Evolutionary conservation across 2,329 filamentous ascomycete species (phyloP).

Genomic region (Aspergillus flavus): DNA sequence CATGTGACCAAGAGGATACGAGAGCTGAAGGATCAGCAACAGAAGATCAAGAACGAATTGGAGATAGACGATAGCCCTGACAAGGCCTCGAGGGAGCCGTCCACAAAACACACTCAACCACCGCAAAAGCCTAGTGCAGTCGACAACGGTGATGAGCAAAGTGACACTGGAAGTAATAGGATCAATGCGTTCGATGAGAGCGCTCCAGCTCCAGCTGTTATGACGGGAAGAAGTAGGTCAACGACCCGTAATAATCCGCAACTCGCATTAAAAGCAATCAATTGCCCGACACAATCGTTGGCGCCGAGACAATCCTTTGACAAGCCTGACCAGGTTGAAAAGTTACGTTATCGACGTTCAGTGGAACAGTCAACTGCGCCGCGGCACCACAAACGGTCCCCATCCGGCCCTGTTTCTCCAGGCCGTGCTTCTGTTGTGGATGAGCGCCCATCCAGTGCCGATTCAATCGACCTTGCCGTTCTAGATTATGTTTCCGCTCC

Average conservation of each 20-base stretch:
- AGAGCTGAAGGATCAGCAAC: conserved; percentile 60
- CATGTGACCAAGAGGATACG: conserved; percentile 61
- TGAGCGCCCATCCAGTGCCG: conserved; percentile 74
- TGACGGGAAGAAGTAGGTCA: conserved; percentile 57
- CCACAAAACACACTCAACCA: conserved; percentile 19
- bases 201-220: conserved; percentile 70
- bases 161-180: conserved; percentile 3
- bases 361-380: conserved; percentile 32
- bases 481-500: conserved; percentile 81
- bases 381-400: conserved; percentile 40
- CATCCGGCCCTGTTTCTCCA: conserved; percentile 41
- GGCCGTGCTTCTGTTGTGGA: conserved; percentile 57
- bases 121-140: conserved; percentile 12
- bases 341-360: conserved; percentile 29
- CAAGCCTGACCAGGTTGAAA: conserved; percentile 31
- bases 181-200: conserved; percentile 55
- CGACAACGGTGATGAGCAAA: not conserved
- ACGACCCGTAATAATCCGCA: conserved; percentile 30
- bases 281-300: conserved; percentile 28
- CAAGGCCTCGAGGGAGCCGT: conserved; percentile 20
- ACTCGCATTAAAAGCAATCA: conserved; percentile 30
- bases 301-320: conserved; percentile 32
- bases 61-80: conserved; percentile 41
- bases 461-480: conserved; percentile 88
- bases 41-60: conserved; percentile 55